Evolutionary conservation across 805 yeast species (phyloP).

Genomic region (Candida cerambycidarum): DNA sequence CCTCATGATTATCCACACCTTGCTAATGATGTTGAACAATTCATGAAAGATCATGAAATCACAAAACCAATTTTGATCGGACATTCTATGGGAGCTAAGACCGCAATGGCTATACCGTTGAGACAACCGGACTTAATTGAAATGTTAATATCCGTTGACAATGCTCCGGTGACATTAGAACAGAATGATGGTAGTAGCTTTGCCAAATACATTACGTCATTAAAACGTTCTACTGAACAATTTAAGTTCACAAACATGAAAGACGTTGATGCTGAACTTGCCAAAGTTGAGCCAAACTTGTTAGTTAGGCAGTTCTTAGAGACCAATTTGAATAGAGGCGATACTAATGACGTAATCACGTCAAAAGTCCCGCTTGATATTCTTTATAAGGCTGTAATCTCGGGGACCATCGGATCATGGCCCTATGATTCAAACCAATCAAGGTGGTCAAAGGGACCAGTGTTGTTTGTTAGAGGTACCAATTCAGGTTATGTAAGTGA

Average conservation of each 20-base stretch:
- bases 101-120: constrained; percentile 84
- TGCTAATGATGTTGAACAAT: constrained; percentile 82
- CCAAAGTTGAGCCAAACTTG: constrained; percentile 57
- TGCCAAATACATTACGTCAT: constrained; percentile 61
- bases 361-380: constrained; percentile 71
- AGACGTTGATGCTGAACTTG: constrained; percentile 67
- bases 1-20: constrained; percentile 77
- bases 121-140: constrained; percentile 61
- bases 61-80: constrained; percentile 65
- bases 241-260: constrained; percentile 48
- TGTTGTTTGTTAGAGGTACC: constrained; percentile 78
- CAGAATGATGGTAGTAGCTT: constrained; percentile 53
- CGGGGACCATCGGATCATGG: constrained; percentile 71
- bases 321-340: constrained; percentile 58
- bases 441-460: constrained; percentile 63
- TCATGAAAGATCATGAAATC: constrained; percentile 41
- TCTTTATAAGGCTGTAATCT: constrained; percentile 63
- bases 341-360: constrained; percentile 38
- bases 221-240: constrained; percentile 56
- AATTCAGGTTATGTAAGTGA: constrained; percentile 78
- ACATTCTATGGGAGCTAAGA: constrained; percentile 92
- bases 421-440: constrained; percentile 58
- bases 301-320: constrained; percentile 74
- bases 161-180: constrained; percentile 73
- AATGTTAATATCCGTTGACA: constrained; percentile 77